Evolutionary conservation across 768 basidiomycete species (phyloP).

Genomic region (Auricularia cornea): DNA sequence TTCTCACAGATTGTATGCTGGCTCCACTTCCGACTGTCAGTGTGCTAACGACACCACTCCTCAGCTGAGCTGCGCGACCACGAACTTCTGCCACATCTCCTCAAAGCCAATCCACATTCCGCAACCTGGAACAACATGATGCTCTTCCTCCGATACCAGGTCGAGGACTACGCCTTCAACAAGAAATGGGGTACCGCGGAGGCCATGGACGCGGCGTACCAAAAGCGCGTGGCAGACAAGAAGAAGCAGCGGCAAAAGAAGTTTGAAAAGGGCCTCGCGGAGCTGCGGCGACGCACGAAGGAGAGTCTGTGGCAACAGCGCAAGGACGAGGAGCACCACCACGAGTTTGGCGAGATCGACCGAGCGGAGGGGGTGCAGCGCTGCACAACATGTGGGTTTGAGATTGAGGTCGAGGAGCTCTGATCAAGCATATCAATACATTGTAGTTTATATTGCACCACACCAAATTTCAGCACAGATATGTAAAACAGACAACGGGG

Average conservation of each 20-base stretch:
- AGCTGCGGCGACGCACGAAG: constrained; percentile 75
- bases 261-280: constrained; percentile 82
- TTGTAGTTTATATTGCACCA: neutral
- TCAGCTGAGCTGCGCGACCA: constrained; percentile 90
- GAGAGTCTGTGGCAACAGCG: constrained; percentile 86
- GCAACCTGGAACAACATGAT: constrained; percentile 99
- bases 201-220: constrained; percentile 82
- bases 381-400: constrained; percentile 87
- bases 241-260: constrained; percentile 88
- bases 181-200: constrained; percentile 92
- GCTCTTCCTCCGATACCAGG: constrained; percentile 89
- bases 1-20: constrained; percentile 85
- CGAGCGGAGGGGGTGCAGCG: constrained; percentile 51
- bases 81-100: constrained; percentile 83
- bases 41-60: too few relatives aligned
- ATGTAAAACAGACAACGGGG: neutral
- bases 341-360: constrained; percentile 62
- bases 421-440: constrained; percentile 22
- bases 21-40: too few relatives aligned
- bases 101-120: constrained; percentile 92
- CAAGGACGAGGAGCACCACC: constrained; percentile 81
- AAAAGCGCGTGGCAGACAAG: constrained; percentile 69
- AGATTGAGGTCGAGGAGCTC: constrained; percentile 79
- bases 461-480: neutral
- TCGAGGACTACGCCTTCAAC: constrained; percentile 94